phyloP scores from a whole-genome alignment of 306 rosid species.

The Vicia sativa region DNA sequence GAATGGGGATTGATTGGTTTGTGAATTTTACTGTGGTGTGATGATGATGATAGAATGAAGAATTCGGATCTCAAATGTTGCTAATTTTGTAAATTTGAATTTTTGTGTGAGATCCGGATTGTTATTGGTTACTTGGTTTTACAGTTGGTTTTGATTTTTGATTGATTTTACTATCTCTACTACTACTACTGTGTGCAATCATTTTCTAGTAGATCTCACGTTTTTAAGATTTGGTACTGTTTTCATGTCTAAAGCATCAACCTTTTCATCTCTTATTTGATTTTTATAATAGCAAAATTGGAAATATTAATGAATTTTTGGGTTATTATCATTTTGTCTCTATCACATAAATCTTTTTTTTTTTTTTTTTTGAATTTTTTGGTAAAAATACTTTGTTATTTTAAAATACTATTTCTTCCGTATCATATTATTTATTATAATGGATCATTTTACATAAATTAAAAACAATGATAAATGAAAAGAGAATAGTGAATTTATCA shows the following conservation, averaged over 20 bases:
- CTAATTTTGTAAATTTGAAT: conserved; percentile 41
- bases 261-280: background rate
- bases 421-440: too few species aligned
- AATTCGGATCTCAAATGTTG: conserved; percentile 48
- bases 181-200: conserved; percentile 17
- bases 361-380: too few species aligned
- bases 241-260: background rate
- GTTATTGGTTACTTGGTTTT: conserved; percentile 44
- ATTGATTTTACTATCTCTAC: conserved; percentile 34
- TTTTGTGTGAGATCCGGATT: conserved; percentile 43
- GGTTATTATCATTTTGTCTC: too few species aligned
- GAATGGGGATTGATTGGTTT: conserved; percentile 16
- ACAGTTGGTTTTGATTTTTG: conserved; percentile 39
- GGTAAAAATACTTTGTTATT: too few species aligned
- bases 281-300: too few species aligned
- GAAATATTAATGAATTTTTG: too few species aligned
- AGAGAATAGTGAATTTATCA: too few species aligned
- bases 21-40: conserved; percentile 36
- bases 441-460: too few species aligned
- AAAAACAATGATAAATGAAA: too few species aligned
- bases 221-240: background rate
- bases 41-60: conserved; percentile 31
- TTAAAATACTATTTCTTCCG: too few species aligned
- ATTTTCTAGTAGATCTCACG: conserved; percentile 35
- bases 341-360: too few species aligned